Base-by-base conservation (phyloP, 495 filamentous ascomycete species). In the Aspergillus homomorphus region DNA sequence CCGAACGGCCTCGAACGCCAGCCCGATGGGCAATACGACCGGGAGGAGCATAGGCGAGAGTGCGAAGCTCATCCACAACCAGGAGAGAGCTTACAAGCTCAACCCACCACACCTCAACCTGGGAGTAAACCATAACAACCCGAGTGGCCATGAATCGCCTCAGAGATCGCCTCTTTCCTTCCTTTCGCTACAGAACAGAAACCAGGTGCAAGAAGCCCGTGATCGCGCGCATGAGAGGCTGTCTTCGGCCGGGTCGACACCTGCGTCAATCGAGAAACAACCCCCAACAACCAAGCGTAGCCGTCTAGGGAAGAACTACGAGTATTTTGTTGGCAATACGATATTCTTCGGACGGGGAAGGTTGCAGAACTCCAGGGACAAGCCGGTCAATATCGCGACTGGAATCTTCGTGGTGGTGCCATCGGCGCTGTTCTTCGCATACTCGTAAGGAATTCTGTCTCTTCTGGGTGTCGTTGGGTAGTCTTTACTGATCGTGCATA, bases 301-400 rank as follows among this genome's bases (percentile, higher is more conserved):
- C 38, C 53, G 44, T 23, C 63, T 82, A 41, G 89, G 87, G 45
- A 84, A 80, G 58, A 96, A 96, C 65, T 89, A 89, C 70, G 83
- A 98, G 70, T 96, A 96, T 73, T 96, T 96, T 65, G 80, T 85
- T 41, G 94, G 95, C 42, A 97, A 96, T 61, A 96, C 90, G 1
- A 77, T 89, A 38, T 98, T 98, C 72, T 95, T 85, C 72, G 82
- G 87, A 53, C 86, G 90, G 20, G 94, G 94, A 28, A 80, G 94
- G 60, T 77, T 91, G 23, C 90, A 96, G 63, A 98, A 96, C 69
- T 88, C 92, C 51, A 83, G 85, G 59, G 87, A 96, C 59, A 84
- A 88, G 62, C 94, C 94, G n/a, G 84, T 98, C 64, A 96, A 96
- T 61, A 85, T 98, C 63, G 86, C 84, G 43, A 98, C 94, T 12